These are phyloP conservation scores for Tephrocybe sp. DNA, from an alignment of 768 basidiomycete genomes.

Conservation along the genomic window DNA sequence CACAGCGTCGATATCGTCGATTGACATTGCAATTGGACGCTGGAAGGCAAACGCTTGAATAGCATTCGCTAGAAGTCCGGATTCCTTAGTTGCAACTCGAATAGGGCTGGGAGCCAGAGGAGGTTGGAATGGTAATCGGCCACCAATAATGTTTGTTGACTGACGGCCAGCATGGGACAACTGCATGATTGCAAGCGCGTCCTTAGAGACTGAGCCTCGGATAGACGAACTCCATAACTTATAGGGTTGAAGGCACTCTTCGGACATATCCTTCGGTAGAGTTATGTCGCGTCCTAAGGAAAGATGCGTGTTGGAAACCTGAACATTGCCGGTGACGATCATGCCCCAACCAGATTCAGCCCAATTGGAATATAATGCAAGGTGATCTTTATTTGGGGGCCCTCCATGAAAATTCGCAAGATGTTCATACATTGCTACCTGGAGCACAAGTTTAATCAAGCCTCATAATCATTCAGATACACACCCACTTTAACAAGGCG, in stretches of 20 bases:
- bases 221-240: constrained; percentile 46
- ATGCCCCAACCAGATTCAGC: constrained; percentile 80
- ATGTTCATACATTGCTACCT: constrained; percentile 94
- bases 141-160: constrained; percentile 69
- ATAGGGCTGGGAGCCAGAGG: constrained; percentile 75
- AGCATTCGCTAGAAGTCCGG: constrained; percentile 28
- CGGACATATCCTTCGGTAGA: constrained; percentile 44
- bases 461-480: neutral
- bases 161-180: constrained; percentile 84
- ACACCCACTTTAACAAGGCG: constrained; percentile 50
- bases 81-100: constrained; percentile 34
- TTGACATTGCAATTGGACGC: constrained; percentile 57
- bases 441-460: neutral
- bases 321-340: constrained; percentile 84
- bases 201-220: constrained; percentile 28
- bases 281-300: constrained; percentile 70
- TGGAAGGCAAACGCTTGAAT: constrained; percentile 57
- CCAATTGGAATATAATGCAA: constrained; percentile 73
- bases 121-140: constrained; percentile 53
- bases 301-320: constrained; percentile 61
- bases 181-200: constrained; percentile 71
- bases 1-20: constrained; percentile 56
- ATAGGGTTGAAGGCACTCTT: constrained; percentile 49
- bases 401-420: constrained; percentile 65
- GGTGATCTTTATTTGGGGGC: constrained; percentile 64